These are phyloP conservation scores for Talaromyces sp. DNA, from an alignment of 2,329 filamentous ascomycete species.

Conservation along the genomic window DNA sequence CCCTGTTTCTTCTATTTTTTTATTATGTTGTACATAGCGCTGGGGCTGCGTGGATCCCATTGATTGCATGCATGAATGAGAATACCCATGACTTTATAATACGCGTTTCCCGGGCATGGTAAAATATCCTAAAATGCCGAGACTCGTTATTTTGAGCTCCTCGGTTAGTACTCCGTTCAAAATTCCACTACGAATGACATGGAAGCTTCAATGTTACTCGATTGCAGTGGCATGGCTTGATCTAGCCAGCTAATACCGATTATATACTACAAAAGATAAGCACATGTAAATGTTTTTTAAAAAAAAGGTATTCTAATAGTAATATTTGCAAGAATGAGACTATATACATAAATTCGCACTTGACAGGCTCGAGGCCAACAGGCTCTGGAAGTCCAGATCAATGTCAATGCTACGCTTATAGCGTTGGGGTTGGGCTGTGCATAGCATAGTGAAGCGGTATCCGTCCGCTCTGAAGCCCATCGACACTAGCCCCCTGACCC, in stretches of 20 bases:
- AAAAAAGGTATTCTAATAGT: neutral
- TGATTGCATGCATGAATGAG: neutral
- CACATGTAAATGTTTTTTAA: neutral
- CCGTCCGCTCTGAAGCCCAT: slow-evolving; percentile 1
- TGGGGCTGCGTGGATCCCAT: neutral
- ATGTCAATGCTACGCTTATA: neutral
- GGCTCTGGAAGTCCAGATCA: neutral
- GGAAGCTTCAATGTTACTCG: neutral
- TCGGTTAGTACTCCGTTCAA: too few species aligned
- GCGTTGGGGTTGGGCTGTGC: neutral
- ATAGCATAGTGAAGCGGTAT: slow-evolving; percentile 10
- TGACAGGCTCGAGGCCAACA: neutral
- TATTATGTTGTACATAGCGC: neutral
- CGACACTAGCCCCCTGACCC: slow-evolving; percentile 3
- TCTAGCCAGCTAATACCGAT: too few species aligned
- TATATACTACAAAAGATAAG: too few species aligned
- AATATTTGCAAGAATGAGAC: neutral
- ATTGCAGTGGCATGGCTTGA: neutral
- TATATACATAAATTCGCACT: neutral
- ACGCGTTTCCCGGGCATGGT: neutral
- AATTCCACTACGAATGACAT: neutral
- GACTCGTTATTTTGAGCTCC: too few species aligned
- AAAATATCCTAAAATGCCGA: neutral
- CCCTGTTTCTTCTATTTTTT: neutral
- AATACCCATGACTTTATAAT: neutral